Evolutionary conservation across 768 basidiomycete genomes (phyloP).

Genomic region (Amanita polypyramis): DNA sequence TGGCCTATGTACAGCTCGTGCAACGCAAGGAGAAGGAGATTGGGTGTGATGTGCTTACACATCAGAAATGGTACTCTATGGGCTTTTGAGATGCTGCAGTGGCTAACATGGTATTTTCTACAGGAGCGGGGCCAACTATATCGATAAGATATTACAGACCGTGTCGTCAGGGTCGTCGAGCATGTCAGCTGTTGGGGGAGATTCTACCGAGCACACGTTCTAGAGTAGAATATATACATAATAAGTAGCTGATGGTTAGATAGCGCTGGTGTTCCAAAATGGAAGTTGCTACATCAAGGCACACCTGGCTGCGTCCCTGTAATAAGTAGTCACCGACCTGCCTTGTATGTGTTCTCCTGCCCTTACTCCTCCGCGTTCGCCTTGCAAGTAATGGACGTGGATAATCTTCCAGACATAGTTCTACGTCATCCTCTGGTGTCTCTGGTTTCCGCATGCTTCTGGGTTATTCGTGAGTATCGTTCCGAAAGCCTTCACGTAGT

Average conservation of each 20-base stretch:
- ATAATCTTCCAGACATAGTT: constrained; percentile 22
- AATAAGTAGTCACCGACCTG: background rate
- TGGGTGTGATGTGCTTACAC: constrained; percentile 83
- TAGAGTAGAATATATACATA: constrained; percentile 18
- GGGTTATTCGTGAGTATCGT: constrained; percentile 61
- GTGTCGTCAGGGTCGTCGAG: constrained; percentile 85
- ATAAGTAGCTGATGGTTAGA: no score
- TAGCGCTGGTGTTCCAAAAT: background rate
- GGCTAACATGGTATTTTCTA: background rate
- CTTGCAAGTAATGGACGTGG: constrained; percentile 23
- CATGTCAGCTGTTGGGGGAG: constrained; percentile 73
- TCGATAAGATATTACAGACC: constrained; percentile 75
- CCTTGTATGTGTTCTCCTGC: background rate
- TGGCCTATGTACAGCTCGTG: constrained; percentile 83
- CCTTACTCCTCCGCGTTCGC: background rate
- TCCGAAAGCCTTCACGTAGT: constrained; percentile 1
- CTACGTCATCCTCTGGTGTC: constrained; percentile 65
- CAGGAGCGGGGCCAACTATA: constrained; percentile 88
- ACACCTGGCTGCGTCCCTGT: no score
- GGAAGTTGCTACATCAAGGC: background rate
- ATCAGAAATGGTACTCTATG: constrained; percentile 75
- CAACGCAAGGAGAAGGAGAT: constrained; percentile 85
- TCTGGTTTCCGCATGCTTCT: constrained; percentile 72
- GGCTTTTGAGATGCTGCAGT: background rate
- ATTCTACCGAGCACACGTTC: constrained; percentile 86